Evolutionary conservation across 176 grass and related monocot genomes (phyloP).

Genomic region (Aegilops umbellulata): DNA sequence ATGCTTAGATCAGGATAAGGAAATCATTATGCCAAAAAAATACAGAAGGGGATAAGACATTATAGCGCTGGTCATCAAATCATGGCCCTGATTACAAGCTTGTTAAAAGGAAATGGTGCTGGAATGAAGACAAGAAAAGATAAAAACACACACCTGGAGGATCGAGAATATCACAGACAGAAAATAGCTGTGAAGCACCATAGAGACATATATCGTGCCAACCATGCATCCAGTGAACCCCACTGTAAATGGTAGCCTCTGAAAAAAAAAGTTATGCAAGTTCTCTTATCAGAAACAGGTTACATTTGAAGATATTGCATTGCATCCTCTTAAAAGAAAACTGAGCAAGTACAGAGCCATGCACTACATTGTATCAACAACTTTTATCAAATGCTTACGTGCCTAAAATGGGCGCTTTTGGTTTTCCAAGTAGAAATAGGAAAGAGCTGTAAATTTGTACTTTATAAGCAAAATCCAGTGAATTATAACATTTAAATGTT

Average conservation of each 20-base stretch:
- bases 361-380: not conserved
- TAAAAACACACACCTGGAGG: conserved; percentile 60
- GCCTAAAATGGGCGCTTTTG: not conserved
- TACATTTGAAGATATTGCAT: not conserved
- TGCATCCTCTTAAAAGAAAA: not conserved
- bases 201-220: conserved; percentile 94
- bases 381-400: not conserved
- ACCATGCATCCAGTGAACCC: conserved; percentile 90
- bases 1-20: not conserved
- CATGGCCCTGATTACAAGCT: not conserved
- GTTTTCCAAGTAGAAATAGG: not conserved
- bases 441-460: not conserved
- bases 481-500: not conserved
- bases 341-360: not conserved
- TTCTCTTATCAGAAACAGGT: conserved; percentile 2
- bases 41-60: too few species aligned
- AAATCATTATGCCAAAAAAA: not conserved
- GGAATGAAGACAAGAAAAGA: not conserved
- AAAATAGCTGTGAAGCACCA: conserved; percentile 96
- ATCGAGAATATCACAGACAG: conserved; percentile 91
- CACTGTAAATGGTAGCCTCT: conserved; percentile 82
- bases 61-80: not conserved
- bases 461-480: not conserved
- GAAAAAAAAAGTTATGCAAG: not conserved
- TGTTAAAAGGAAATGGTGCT: conserved; percentile 2